phyloP scores from a whole-genome alignment of 306 rosid species.

The Pterocarpus macrocarpus region DNA sequence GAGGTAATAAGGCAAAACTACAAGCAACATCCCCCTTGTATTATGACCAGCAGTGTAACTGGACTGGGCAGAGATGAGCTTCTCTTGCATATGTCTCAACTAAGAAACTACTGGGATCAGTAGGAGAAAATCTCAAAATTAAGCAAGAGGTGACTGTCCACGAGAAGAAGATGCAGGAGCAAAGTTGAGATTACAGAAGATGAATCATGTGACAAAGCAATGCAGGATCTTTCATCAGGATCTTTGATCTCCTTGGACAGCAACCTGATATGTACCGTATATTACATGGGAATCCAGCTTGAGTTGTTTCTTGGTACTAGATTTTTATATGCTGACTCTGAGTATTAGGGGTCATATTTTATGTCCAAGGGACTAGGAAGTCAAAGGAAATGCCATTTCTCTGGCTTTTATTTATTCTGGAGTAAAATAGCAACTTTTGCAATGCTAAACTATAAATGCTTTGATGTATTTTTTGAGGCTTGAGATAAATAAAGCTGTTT shows the following conservation, averaged over 20 bases:
- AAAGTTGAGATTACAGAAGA: slow-evolving; percentile 28
- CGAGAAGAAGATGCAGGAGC: slow-evolving; percentile 8
- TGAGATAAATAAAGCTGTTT: slow-evolving; percentile 71
- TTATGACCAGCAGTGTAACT: slow-evolving; percentile 92
- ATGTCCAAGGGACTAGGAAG: slow-evolving; percentile 8
- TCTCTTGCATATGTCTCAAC: slow-evolving; percentile 86
- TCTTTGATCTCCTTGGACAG: slow-evolving; percentile 30
- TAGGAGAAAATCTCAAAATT: slow-evolving; percentile 31
- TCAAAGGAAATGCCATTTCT: not conserved
- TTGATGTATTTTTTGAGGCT: slow-evolving; percentile 65
- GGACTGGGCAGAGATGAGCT: slow-evolving; percentile 92
- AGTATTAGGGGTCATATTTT: slow-evolving; percentile 26
- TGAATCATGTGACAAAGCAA: slow-evolving; percentile 33
- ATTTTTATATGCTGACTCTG: not conserved
- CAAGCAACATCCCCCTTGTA: slow-evolving; percentile 85
- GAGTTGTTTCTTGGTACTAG: slow-evolving; percentile 31
- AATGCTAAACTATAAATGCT: slow-evolving; percentile 69
- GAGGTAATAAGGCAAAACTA: slow-evolving; percentile 76
- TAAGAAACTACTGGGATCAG: slow-evolving; percentile 94
- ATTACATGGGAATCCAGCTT: slow-evolving; percentile 25
- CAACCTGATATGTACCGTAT: slow-evolving; percentile 31
- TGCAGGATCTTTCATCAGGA: slow-evolving; percentile 17
- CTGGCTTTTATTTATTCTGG: slow-evolving; percentile 53
- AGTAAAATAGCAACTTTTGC: slow-evolving; percentile 71
- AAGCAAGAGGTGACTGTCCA: slow-evolving; percentile 23